Conservation (phyloP, 495 filamentous ascomycete genomes). For the Achaetomiella virescens region DNA sequence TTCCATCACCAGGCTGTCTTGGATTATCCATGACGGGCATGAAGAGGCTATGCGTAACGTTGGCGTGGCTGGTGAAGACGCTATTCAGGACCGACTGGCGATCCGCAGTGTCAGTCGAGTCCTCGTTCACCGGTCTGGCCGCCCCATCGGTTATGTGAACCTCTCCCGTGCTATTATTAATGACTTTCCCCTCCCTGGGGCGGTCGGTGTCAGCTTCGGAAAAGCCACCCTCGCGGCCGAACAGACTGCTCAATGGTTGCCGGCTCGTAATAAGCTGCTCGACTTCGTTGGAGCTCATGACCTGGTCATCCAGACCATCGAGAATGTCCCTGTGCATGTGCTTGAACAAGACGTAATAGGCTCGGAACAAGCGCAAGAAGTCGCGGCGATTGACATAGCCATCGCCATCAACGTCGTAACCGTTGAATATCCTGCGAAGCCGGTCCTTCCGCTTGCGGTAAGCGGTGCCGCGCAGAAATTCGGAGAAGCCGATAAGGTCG, state of each 20-base stretch:
- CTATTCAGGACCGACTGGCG: conserved; percentile 38
- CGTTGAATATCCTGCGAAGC: conserved; percentile 70
- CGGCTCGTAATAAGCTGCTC: conserved; percentile 67
- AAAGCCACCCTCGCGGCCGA: conserved; percentile 55
- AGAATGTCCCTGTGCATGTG: conserved; percentile 81
- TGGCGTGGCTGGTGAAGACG: conserved; percentile 30
- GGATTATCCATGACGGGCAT: conserved; percentile 12
- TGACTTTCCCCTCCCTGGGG: conserved; percentile 57
- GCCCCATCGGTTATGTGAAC: conserved; percentile 52
- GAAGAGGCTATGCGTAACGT: conserved; percentile 31
- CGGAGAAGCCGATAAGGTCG: conserved; percentile 86
- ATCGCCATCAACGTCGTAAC: conserved; percentile 87
- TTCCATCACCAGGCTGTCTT: neutral
- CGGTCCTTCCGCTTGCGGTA: conserved; percentile 74
- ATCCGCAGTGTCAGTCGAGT: conserved; percentile 35
- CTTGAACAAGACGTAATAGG: conserved; percentile 79
- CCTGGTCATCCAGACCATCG: conserved; percentile 72
- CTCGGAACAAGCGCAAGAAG: conserved; percentile 85
- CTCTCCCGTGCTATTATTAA: conserved; percentile 51
- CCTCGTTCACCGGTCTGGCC: conserved; percentile 33
- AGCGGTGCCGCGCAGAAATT: conserved; percentile 80
- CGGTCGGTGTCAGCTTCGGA: conserved; percentile 53
- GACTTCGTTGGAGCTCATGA: conserved; percentile 62
- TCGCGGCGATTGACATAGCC: conserved; percentile 83
- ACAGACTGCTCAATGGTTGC: conserved; percentile 72